These are phyloP conservation scores for Globisporangium cederbergense DNA, from an alignment of 352 stramenopile species.

Conservation along the genomic window DNA sequence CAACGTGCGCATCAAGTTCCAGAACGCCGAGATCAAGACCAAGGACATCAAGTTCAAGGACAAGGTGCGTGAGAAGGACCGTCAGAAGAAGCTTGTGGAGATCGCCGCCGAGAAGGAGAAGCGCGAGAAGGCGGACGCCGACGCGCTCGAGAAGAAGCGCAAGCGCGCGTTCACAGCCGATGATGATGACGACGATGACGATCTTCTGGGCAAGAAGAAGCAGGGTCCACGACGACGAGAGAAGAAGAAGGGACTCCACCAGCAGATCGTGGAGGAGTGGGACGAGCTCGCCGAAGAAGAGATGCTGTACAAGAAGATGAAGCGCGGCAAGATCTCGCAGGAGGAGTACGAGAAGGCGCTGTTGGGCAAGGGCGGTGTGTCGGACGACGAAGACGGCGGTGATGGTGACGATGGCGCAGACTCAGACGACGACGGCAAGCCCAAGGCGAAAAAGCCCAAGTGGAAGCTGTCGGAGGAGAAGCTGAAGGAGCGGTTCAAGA, in stretches of 20 bases:
- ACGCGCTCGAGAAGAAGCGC: slow-evolving; percentile 49
- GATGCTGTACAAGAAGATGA: slow-evolving; percentile 96
- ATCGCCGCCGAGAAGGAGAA: slow-evolving; percentile 76
- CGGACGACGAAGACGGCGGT: slow-evolving; percentile 33
- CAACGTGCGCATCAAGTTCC: slow-evolving; percentile 82
- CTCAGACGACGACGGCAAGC: slow-evolving; percentile 17
- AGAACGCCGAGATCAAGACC: slow-evolving; percentile 84
- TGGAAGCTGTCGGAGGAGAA: slow-evolving; percentile 58
- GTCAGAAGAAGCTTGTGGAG: slow-evolving; percentile 92
- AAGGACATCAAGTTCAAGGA: slow-evolving; percentile 94
- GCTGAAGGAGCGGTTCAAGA: slow-evolving; percentile 80
- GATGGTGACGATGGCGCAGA: slow-evolving; percentile 24
- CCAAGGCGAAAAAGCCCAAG: slow-evolving; percentile 54
- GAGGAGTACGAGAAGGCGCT: slow-evolving; percentile 89
- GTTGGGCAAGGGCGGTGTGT: slow-evolving; percentile 42
- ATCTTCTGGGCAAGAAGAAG: slow-evolving; percentile 52
- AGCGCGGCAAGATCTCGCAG: slow-evolving; percentile 96
- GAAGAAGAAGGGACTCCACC: slow-evolving; percentile 96
- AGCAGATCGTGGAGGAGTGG: slow-evolving; percentile 99
- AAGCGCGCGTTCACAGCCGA: slow-evolving; percentile 60
- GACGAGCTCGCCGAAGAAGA: slow-evolving; percentile 98
- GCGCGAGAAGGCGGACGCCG: slow-evolving; percentile 44
- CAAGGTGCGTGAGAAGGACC: slow-evolving; percentile 94
- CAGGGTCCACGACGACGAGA: slow-evolving; percentile 70
- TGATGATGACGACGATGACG: slow-evolving; percentile 41